These are phyloP conservation scores for Ambrosiella cleistominuta DNA, from an alignment of 2,329 filamentous ascomycete species.

Conservation along the genomic window DNA sequence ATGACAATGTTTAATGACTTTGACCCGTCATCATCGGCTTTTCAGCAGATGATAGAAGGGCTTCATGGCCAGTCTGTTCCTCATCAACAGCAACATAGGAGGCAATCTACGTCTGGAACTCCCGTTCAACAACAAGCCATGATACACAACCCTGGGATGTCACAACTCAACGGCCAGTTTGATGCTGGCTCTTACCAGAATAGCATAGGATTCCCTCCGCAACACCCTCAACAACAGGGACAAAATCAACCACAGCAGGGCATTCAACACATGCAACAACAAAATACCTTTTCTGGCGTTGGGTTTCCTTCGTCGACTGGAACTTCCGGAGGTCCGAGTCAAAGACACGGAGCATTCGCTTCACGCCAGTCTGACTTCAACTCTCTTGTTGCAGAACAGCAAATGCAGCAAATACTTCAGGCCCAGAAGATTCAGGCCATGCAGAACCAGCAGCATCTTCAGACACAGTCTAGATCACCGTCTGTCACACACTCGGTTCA, in stretches of 20 bases:
- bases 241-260: conserved; percentile 2
- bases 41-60: no score
- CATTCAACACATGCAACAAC: not conserved
- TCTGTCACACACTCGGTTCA: conserved; percentile 5
- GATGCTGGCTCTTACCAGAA: no score
- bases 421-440: conserved; percentile 14
- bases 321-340: not conserved
- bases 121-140: no score
- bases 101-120: no score
- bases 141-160: no score
- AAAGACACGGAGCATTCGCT: not conserved
- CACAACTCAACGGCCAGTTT: no score
- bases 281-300: not conserved
- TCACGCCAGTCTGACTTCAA: conserved; percentile 10
- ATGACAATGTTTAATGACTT: no score
- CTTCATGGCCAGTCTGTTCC: no score
- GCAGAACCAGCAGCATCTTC: conserved; percentile 7
- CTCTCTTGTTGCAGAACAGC: conserved; percentile 15
- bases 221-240: not conserved
- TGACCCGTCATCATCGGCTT: no score
- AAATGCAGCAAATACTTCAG: conserved; percentile 15
- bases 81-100: no score
- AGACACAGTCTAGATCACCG: conserved; percentile 2
- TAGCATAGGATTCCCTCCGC: not conserved
- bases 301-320: conserved; percentile 3